These are phyloP conservation scores for Strobilomyces dryophilus DNA, from an alignment of 768 basidiomycete species.

Conservation along the genomic window DNA sequence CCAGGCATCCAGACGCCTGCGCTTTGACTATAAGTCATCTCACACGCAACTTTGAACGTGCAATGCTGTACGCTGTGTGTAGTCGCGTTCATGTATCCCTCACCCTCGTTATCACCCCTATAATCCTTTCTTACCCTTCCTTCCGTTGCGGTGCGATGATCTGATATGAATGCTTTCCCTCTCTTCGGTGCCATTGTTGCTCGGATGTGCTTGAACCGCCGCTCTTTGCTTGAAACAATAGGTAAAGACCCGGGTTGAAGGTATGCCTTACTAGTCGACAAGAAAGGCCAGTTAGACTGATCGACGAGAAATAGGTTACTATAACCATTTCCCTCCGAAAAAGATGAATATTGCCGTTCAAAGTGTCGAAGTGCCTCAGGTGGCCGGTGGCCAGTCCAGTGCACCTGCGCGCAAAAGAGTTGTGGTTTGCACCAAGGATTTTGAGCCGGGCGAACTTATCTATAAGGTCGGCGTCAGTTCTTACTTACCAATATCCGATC, in stretches of 20 bases:
- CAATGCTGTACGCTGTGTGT: conserved; percentile 29
- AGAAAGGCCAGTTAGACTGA: conserved; percentile 12
- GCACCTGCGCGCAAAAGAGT: conserved; percentile 42
- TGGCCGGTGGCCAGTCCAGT: conserved; percentile 11
- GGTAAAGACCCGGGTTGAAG: conserved; percentile 69
- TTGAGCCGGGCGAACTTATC: conserved; percentile 67
- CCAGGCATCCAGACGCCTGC: conserved; percentile 55
- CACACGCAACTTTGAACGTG: conserved; percentile 27
- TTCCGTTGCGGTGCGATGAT: conserved; percentile 33
- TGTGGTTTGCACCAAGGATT: conserved; percentile 62
- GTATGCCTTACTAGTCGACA: conserved; percentile 46
- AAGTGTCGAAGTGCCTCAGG: conserved; percentile 24
- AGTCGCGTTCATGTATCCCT: conserved; percentile 27
- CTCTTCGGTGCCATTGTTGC: conserved; percentile 19
- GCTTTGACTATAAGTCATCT: conserved; percentile 31
- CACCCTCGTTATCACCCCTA: conserved; percentile 13
- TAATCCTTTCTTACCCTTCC: conserved; percentile 18
- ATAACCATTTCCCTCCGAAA: conserved; percentile 71
- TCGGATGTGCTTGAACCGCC: conserved; percentile 15
- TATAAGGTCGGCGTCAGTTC: conserved; percentile 51
- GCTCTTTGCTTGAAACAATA: conserved; percentile 28
- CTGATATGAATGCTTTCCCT: conserved; percentile 57
- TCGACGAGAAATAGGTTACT: conserved; percentile 55
- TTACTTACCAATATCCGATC: background rate
- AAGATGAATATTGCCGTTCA: conserved; percentile 65